Base-by-base conservation (phyloP, 2,329 filamentous ascomycete genomes). In the Ophiostoma novo-ulmi region DNA sequence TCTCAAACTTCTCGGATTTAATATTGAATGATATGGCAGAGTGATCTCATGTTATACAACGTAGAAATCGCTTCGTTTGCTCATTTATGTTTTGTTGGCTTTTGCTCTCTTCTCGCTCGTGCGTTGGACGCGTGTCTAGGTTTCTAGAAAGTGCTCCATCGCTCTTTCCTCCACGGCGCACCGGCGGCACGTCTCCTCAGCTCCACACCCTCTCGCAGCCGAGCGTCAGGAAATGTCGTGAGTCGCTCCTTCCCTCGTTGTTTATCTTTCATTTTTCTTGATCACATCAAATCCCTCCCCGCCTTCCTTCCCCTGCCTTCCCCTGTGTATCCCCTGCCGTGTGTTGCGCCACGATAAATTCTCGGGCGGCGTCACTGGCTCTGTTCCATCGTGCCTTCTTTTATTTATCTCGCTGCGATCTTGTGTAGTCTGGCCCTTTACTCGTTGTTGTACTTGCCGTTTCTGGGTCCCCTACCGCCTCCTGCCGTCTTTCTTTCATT, bases 341-440 rank as follows among this genome's bases (percentile, higher is more conserved):
- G 35, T 64, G 61, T 41, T n/a, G 35, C 36, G 48, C 35, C 70
- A 71, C 70, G 70, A 71, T 71, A 71, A 71, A 71, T 36, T 71
- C 35, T 69, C 67, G 67, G 70, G 44, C 67, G 22, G 35, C 31
- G 38, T 22, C 11, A 38, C 55, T 58, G 63, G 52, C 26, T 39
- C 55, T 68, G 70, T 70, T 68, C 70, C 66, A 68, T 70, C 61
- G 67, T 48, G 41, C 67, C 67, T 71, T 71, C 67, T 41, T 41
- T 20, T 36, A 17, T 26, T 20, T 68, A 20, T 26, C 31, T 35
- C 61, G 36, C 44, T n/a, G 44, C 52, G 17, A 20, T 48, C 44
- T n/a, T 48, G 44, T n/a, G 44, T 58, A 31, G 52, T 58, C 52
- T 26, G 52, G 52, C 52, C n/a, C n/a, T 14, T 58, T 39, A 13